These are phyloP conservation scores for Epichloe glyceriae DNA, from an alignment of 2,329 filamentous ascomycete genomes.

Conservation along the genomic window DNA sequence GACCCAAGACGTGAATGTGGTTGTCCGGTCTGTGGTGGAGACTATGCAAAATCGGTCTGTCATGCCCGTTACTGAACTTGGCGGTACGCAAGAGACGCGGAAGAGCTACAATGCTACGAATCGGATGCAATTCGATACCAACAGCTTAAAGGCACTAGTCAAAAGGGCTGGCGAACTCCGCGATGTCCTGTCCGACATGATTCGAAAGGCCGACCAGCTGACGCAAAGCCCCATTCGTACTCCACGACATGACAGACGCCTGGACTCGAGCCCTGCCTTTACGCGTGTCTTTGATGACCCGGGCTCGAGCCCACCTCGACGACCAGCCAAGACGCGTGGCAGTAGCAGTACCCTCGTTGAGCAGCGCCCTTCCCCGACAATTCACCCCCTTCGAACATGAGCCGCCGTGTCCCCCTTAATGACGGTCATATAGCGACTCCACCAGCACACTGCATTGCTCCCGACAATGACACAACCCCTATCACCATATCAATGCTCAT, in stretches of 20 bases:
- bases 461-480: not conserved
- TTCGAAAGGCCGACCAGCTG: constrained; percentile 46
- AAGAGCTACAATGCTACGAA: constrained; percentile 29
- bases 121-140: constrained; percentile 52
- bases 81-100: constrained; percentile 20
- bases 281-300: constrained; percentile 54
- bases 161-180: constrained; percentile 47
- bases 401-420: constrained; percentile 49
- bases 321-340: constrained; percentile 38
- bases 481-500: not conserved
- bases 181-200: constrained; percentile 44
- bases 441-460: not conserved
- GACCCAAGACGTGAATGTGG: constrained; percentile 29
- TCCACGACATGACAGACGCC: constrained; percentile 29
- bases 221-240: constrained; percentile 42
- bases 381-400: constrained; percentile 37
- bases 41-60: constrained; percentile 45
- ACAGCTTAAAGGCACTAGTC: constrained; percentile 53
- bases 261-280: constrained; percentile 53
- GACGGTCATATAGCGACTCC: constrained; percentile 38
- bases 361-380: constrained; percentile 35
- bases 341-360: constrained; percentile 36
- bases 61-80: constrained; percentile 17
- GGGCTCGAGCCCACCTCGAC: constrained; percentile 39
- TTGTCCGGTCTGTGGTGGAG: constrained; percentile 50